These are phyloP conservation scores for Prunus mongolica DNA, from an alignment of 306 rosid genomes.

Conservation along the genomic window DNA sequence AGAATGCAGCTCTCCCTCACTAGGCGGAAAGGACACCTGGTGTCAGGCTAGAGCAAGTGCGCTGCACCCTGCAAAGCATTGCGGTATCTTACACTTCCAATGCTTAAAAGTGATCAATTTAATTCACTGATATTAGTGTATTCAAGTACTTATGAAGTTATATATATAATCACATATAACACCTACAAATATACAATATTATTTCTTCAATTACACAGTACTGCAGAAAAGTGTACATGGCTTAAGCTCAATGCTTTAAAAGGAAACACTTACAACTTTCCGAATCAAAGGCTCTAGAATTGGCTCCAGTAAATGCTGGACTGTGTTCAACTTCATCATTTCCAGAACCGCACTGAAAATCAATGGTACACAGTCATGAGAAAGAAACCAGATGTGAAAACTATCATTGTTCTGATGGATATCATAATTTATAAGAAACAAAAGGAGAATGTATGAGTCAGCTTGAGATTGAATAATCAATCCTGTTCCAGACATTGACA, in stretches of 20 bases:
- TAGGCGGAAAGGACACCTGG: conserved; percentile 27
- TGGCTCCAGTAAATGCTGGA: conserved; percentile 67
- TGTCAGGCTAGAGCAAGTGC: conserved; percentile 29
- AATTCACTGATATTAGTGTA: background rate
- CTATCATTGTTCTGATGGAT: background rate
- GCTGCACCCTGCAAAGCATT: conserved; percentile 32
- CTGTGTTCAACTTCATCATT: conserved; percentile 52
- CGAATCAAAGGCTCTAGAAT: conserved; percentile 81
- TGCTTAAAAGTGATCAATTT: conserved; percentile 19
- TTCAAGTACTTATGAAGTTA: conserved; percentile 13
- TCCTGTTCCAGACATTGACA: background rate
- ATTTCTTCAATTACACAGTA: conserved; percentile 7
- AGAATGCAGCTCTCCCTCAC: conserved; percentile 28
- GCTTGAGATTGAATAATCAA: background rate
- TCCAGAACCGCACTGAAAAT: conserved; percentile 72
- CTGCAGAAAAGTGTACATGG: conserved; percentile 5
- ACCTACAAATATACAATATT: conserved; percentile 8
- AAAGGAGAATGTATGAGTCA: background rate
- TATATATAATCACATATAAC: background rate
- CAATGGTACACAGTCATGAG: conserved; percentile 10
- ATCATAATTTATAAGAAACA: background rate
- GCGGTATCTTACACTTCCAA: conserved; percentile 22
- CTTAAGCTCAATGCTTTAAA: background rate
- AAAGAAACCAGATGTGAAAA: conserved; percentile 11
- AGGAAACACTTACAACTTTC: conserved; percentile 59